phyloP scores from a whole-genome alignment of 306 rosid species.

The Cucumis hystrix region DNA sequence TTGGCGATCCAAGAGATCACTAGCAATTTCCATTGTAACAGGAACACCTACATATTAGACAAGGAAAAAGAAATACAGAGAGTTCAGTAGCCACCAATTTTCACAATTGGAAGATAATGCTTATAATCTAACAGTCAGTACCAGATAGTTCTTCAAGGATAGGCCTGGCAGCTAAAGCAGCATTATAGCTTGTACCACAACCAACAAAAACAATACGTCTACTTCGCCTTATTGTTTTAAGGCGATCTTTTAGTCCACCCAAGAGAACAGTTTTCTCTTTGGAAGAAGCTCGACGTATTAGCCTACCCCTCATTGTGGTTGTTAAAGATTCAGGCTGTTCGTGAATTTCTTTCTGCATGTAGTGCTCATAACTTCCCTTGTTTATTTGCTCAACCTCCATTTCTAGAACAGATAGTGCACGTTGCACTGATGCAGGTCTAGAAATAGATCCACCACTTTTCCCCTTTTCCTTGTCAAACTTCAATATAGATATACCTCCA shows the following conservation, averaged over 20 bases:
- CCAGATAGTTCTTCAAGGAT: conserved; percentile 98
- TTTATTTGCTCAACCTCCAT: conserved; percentile 99
- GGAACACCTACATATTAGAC: conserved; percentile 59
- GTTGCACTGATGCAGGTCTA: conserved; percentile 70
- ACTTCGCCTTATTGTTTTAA: conserved; percentile 93
- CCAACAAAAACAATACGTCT: conserved; percentile 85
- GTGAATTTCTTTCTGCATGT: conserved; percentile 98
- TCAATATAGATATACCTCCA: conserved; percentile 71
- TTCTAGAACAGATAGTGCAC: conserved; percentile 89
- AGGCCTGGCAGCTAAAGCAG: conserved; percentile 98
- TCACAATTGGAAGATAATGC: conserved; percentile 6
- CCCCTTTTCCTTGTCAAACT: conserved; percentile 61
- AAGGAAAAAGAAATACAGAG: conserved; percentile 6
- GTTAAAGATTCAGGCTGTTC: conserved; percentile 93
- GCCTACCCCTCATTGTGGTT: conserved; percentile 98
- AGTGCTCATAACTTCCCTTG: conserved; percentile 82
- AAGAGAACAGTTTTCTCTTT: conserved; percentile 77
- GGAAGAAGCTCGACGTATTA: conserved; percentile 56
- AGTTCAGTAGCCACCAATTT: not conserved
- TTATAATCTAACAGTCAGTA: conserved; percentile 23
- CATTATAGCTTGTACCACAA: conserved; percentile 96
- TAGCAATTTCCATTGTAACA: conserved; percentile 97
- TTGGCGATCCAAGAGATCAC: conserved; percentile 93
- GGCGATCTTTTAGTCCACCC: conserved; percentile 96
- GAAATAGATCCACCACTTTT: conserved; percentile 43